Percentiles rank a stretch among this genome's conserved stretches.
phyloP scores from a whole-genome alignment of 192 early-diverging fungal genomes.

The Coemansia sp. region DNA sequence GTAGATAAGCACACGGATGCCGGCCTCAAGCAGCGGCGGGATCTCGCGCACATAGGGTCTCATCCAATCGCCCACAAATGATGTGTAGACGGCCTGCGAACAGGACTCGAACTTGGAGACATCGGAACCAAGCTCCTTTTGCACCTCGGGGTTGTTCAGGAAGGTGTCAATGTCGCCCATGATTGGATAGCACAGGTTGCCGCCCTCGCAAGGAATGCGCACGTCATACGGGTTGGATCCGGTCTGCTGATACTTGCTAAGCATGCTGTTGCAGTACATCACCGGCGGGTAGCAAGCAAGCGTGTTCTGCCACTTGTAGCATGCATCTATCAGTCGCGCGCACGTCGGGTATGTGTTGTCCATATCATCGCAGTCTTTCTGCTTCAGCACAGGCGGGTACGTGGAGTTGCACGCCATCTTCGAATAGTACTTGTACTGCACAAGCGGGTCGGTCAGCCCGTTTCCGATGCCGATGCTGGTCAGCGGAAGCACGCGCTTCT shows the following conservation, averaged over 20 bases:
- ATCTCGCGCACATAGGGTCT: constrained; percentile 70
- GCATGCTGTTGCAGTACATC: constrained; percentile 85
- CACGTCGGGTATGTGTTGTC: constrained; percentile 71
- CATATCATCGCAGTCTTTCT: constrained; percentile 78
- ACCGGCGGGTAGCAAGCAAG: constrained; percentile 81
- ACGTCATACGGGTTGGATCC: constrained; percentile 95
- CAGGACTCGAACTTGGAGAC: constrained; percentile 72
- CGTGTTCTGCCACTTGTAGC: constrained; percentile 79
- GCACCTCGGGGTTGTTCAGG: constrained; percentile 77
- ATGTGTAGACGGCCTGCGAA: constrained; percentile 77
- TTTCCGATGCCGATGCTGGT: constrained; percentile 86
- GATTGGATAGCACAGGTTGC: constrained; percentile 86
- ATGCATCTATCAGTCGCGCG: constrained; percentile 68
- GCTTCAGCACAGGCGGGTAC: constrained; percentile 74
- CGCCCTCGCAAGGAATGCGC: constrained; percentile 78
- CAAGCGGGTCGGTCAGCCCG: constrained; percentile 83
- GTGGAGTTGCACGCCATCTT: constrained; percentile 71
- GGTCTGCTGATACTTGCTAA: constrained; percentile 75
- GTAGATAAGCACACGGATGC: constrained; percentile 84
- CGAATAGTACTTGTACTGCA: constrained; percentile 88
- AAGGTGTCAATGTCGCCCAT: constrained; percentile 76
- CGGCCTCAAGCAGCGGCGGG: constrained; percentile 72
- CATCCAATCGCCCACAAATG: constrained; percentile 92
- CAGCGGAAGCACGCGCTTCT: constrained; percentile 66
- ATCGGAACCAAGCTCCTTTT: constrained; percentile 74